Evolutionary conservation across 1,284 basidiomycete genomes (phyloP).

Genomic region (Sporisorium exsertum): DNA sequence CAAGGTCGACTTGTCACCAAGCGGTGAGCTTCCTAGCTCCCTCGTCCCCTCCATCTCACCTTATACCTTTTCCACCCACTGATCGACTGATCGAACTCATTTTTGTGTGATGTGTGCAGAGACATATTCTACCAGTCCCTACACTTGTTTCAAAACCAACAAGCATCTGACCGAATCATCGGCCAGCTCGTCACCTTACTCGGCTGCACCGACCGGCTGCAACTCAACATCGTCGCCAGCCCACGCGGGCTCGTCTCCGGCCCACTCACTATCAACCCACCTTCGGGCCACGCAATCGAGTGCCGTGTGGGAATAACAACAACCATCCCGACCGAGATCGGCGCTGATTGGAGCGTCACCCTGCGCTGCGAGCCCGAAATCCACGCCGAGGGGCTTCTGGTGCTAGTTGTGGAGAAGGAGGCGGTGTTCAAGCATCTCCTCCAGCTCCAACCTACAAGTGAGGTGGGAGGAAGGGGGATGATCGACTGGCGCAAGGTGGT

Average conservation of each 20-base stretch:
- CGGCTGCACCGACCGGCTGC: constrained; percentile 10
- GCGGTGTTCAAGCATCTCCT: constrained; percentile 46
- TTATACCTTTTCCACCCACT: too few relatives aligned
- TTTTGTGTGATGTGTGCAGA: neutral
- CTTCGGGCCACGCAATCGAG: neutral
- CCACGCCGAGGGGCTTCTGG: constrained; percentile 13
- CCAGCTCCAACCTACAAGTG: constrained; percentile 13
- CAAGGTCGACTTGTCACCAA: constrained; percentile 35
- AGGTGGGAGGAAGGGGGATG: neutral
- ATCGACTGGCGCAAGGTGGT: constrained; percentile 13
- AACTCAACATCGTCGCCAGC: constrained; percentile 51
- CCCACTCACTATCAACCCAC: constrained; percentile 9
- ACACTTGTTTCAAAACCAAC: constrained; percentile 48
- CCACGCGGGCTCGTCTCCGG: constrained; percentile 53
- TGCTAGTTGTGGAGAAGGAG: constrained; percentile 65
- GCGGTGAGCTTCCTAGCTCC: constrained; percentile 31
- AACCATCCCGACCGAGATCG: constrained; percentile 23
- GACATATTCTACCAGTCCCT: constrained; percentile 59
- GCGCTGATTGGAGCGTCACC: constrained; percentile 6
- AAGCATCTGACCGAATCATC: constrained; percentile 46
- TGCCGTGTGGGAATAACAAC: neutral
- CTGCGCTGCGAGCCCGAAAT: neutral
- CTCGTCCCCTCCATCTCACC: neutral
- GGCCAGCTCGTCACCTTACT: constrained; percentile 20
- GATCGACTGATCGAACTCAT: neutral